A percentile compares a stretch with the other conserved stretches of the same genome.
phyloP scores from a whole-genome alignment of 768 basidiomycete genomes.

The Suillus discolor region DNA sequence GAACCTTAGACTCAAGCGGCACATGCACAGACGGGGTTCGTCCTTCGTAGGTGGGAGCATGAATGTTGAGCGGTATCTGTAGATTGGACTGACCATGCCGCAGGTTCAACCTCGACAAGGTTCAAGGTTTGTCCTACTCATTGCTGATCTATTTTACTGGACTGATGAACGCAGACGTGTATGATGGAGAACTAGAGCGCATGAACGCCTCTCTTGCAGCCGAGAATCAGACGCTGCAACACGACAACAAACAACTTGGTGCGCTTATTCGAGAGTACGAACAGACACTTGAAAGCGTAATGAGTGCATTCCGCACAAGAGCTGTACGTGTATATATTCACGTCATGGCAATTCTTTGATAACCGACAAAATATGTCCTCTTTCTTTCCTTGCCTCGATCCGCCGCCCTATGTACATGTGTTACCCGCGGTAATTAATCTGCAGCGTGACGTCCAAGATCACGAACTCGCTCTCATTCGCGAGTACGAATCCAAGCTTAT shows the following conservation, averaged over 20 bases:
- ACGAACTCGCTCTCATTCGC: constrained; percentile 84
- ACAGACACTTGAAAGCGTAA: constrained; percentile 91
- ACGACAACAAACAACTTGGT: constrained; percentile 96
- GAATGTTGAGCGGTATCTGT: constrained; percentile 11
- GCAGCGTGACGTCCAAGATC: constrained; percentile 91
- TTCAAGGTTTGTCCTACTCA: constrained; percentile 57
- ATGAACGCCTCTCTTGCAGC: constrained; percentile 78
- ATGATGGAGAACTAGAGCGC: constrained; percentile 85
- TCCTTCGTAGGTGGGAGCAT: constrained; percentile 69
- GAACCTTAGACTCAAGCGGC: constrained; percentile 73
- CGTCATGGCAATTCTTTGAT: neutral
- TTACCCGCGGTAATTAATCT: neutral
- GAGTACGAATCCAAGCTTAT: constrained; percentile 91
- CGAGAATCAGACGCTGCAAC: constrained; percentile 84
- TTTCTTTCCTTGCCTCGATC: neutral
- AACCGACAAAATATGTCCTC: neutral
- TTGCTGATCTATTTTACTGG: neutral
- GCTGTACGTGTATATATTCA: constrained; percentile 64
- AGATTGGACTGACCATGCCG: neutral
- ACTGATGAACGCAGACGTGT: constrained; percentile 65
- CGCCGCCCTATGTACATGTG: constrained; percentile 2
- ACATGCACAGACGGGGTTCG: constrained; percentile 91
- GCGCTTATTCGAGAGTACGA: constrained; percentile 94
- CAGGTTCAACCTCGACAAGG: constrained; percentile 88
- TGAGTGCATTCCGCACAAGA: constrained; percentile 87